Conservation (phyloP, 208 protist genomes). For the Trypanosoma brucei region DNA sequence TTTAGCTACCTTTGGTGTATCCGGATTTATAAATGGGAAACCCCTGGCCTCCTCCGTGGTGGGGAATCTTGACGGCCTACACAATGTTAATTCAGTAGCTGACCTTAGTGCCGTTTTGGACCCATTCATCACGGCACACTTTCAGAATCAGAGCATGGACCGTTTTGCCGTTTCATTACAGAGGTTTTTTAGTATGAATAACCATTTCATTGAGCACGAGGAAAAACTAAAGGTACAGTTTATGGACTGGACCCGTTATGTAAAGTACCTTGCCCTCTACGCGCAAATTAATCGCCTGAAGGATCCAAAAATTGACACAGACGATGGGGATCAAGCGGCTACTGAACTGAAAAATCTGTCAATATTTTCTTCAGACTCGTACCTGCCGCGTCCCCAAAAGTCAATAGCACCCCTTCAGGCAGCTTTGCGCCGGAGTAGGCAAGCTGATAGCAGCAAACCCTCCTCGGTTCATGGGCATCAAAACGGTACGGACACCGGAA, state of each 20-base stretch:
- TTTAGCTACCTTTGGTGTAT: conserved; percentile 1
- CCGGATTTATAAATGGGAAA: neutral
- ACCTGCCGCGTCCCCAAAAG: conserved; percentile 15
- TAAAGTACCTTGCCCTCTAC: conserved; percentile 84
- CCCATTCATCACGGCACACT: conserved; percentile 72
- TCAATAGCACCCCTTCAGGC: neutral
- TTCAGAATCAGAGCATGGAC: conserved; percentile 46
- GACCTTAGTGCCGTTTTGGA: conserved; percentile 74
- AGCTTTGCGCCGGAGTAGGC: neutral
- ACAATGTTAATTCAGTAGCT: conserved; percentile 40
- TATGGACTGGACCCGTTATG: conserved; percentile 74
- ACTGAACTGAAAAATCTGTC: conserved; percentile 11
- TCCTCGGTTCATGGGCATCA: neutral
- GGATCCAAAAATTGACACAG: neutral
- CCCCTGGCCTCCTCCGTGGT: neutral
- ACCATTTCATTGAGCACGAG: conserved; percentile 46
- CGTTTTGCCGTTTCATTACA: conserved; percentile 38
- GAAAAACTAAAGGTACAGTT: conserved; percentile 15
- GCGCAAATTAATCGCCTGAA: conserved; percentile 35
- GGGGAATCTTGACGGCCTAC: conserved; percentile 1
- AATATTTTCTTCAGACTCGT: conserved; percentile 6
- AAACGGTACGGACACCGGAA: neutral
- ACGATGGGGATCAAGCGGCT: neutral
- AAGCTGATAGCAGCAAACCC: neutral
- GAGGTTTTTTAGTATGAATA: conserved; percentile 50